A percentile compares a stretch with the other conserved stretches of the same genome.
Evolutionary conservation across 768 basidiomycete genomes (phyloP).

Genomic region (Pholiota microspora): DNA sequence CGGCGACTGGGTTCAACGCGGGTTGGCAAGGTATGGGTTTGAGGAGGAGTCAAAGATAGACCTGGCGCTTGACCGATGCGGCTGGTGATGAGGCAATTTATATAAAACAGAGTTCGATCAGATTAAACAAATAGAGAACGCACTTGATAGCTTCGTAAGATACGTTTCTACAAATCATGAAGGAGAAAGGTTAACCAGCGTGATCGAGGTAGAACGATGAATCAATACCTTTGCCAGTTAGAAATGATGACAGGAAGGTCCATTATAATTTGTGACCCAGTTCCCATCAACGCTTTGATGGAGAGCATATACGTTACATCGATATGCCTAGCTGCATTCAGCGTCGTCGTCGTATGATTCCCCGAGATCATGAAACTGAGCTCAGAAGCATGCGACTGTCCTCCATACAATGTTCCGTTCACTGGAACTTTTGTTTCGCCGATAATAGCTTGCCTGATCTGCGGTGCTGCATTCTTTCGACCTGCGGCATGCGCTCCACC

Average conservation of each 20-base stretch:
- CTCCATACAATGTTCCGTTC: slow-evolving; percentile 73
- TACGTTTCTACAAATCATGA: slow-evolving; percentile 47
- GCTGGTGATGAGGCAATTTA: slow-evolving; percentile 23
- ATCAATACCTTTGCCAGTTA: slow-evolving; percentile 78
- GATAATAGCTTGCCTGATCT: slow-evolving; percentile 51
- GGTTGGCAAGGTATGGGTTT: slow-evolving; percentile 7
- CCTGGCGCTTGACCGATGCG: slow-evolving; percentile 47
- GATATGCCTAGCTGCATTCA: slow-evolving; percentile 80
- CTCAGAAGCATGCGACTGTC: slow-evolving; percentile 70
- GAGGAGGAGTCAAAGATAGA: slow-evolving; percentile 38
- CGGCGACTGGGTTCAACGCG: slow-evolving; percentile 16
- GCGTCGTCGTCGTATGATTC: slow-evolving; percentile 76
- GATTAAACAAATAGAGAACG: slow-evolving; percentile 17
- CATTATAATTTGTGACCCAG: slow-evolving; percentile 60
- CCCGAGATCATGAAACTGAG: slow-evolving; percentile 66
- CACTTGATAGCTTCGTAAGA: slow-evolving; percentile 69
- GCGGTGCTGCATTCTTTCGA: slow-evolving; percentile 55
- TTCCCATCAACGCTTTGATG: slow-evolving; percentile 77
- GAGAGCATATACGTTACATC: slow-evolving; percentile 80
- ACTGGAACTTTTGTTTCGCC: slow-evolving; percentile 72
- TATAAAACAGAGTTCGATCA: no score
- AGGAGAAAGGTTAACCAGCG: not conserved
- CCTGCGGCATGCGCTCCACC: slow-evolving; percentile 52
- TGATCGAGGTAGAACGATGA: slow-evolving; percentile 1
- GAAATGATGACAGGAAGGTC: slow-evolving; percentile 81